Evolutionary conservation across 768 basidiomycete species (phyloP).

Genomic region (Hericium rajendrae): DNA sequence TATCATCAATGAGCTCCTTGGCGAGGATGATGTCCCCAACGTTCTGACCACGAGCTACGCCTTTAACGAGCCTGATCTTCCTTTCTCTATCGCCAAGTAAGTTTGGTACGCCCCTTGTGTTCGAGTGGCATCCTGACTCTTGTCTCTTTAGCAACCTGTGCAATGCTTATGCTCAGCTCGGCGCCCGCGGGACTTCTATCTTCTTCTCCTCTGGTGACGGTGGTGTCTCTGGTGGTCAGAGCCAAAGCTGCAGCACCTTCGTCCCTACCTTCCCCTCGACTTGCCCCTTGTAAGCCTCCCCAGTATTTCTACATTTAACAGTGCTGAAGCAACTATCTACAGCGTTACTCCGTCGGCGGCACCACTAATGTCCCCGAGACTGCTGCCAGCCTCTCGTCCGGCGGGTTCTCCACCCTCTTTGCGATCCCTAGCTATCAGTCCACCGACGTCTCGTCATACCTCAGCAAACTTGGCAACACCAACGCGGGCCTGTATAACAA

Average conservation of each 20-base stretch:
- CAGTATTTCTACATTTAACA: background rate
- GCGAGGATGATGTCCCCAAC: slow-evolving; percentile 8
- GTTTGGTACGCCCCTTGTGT: background rate
- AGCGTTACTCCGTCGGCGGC: background rate
- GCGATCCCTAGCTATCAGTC: slow-evolving; percentile 6
- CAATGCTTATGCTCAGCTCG: slow-evolving; percentile 26
- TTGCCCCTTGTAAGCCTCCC: slow-evolving; percentile 22
- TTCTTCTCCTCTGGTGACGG: slow-evolving; percentile 29
- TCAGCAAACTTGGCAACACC: slow-evolving; percentile 1
- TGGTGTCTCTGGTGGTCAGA: slow-evolving; percentile 24
- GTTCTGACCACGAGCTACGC: slow-evolving; percentile 15
- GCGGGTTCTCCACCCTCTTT: slow-evolving; percentile 2
- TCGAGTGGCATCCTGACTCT: background rate
- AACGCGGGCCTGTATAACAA: slow-evolving; percentile 2
- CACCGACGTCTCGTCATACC: slow-evolving; percentile 2
- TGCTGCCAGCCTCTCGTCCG: slow-evolving; percentile 11
- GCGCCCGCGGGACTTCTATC: slow-evolving; percentile 26
- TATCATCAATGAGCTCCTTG: slow-evolving; percentile 11
- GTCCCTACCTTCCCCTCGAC: slow-evolving; percentile 25
- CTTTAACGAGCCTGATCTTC: slow-evolving; percentile 7
- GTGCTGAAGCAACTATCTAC: background rate
- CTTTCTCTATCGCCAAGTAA: background rate
- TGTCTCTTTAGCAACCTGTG: slow-evolving; percentile 19
- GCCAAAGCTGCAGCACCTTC: slow-evolving; percentile 21
- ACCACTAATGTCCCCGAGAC: slow-evolving; percentile 9